Percentiles rank a stretch among this genome's conserved stretches.
Evolutionary conservation across 2,329 filamentous ascomycete genomes (phyloP).

Genomic region (Rasamsonia emersonii): DNA sequence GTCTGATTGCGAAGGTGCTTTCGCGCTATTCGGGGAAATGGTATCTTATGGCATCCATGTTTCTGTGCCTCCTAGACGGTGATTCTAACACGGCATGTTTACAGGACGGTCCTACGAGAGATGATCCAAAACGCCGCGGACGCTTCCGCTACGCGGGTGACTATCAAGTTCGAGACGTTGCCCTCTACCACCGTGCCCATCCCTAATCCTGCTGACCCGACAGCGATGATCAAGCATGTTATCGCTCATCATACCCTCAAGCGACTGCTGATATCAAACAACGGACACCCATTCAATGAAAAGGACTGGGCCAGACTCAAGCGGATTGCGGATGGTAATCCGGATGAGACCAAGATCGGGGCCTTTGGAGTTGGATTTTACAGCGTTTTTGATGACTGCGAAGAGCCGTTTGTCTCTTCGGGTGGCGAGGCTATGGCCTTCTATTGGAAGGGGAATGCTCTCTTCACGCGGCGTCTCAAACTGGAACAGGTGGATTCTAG

Average conservation of each 20-base stretch:
- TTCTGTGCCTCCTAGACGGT: neutral
- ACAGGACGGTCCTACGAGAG: slow-evolving; percentile 64
- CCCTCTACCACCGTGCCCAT: slow-evolving; percentile 70
- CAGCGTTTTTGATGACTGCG: slow-evolving; percentile 95
- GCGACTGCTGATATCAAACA: slow-evolving; percentile 83
- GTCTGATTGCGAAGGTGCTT: slow-evolving; percentile 94
- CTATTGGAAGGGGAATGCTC: slow-evolving; percentile 97
- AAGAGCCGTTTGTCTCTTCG: slow-evolving; percentile 93
- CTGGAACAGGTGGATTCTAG: slow-evolving; percentile 59
- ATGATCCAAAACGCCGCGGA: slow-evolving; percentile 98
- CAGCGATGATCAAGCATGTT: slow-evolving; percentile 70
- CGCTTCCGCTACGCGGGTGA: slow-evolving; percentile 81
- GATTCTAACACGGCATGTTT: slow-evolving; percentile 10
- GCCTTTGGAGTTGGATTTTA: slow-evolving; percentile 98
- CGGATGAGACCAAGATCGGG: slow-evolving; percentile 97
- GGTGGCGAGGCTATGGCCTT: slow-evolving; percentile 93
- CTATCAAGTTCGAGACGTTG: slow-evolving; percentile 83
- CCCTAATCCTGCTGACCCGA: slow-evolving; percentile 56
- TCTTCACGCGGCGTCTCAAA: slow-evolving; percentile 81
- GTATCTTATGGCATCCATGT: slow-evolving; percentile 44
- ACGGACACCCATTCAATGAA: slow-evolving; percentile 77
- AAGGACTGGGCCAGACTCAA: slow-evolving; percentile 93
- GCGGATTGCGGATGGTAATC: slow-evolving; percentile 97
- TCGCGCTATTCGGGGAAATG: slow-evolving; percentile 96
- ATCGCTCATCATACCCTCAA: slow-evolving; percentile 78